phyloP scores from a whole-genome alignment of 2,329 filamentous ascomycete genomes.

The Cercospora sp. region DNA sequence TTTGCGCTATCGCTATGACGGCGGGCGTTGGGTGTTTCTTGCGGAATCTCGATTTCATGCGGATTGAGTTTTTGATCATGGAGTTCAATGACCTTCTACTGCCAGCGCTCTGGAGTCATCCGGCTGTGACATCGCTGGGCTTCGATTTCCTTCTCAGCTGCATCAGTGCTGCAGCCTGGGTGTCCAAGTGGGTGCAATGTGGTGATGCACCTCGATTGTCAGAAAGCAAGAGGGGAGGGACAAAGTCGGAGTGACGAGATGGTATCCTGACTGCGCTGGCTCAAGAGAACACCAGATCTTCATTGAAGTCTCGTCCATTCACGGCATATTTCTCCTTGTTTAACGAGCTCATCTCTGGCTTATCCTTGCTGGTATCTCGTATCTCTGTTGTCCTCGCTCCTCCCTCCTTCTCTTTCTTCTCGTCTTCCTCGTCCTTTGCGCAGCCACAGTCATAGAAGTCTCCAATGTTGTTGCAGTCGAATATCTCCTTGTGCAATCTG shows the following conservation, averaged over 20 bases:
- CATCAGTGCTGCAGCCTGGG: conserved; percentile 26
- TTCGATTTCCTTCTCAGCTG: conserved; percentile 33
- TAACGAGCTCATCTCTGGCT: conserved; percentile 35
- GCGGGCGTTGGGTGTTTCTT: conserved; percentile 3
- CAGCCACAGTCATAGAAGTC: conserved; percentile 69
- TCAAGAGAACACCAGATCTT: conserved; percentile 28
- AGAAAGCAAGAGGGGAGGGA: background rate
- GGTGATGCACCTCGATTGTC: background rate
- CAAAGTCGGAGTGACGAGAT: background rate
- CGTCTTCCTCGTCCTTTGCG: conserved; percentile 51
- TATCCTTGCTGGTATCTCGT: conserved; percentile 18
- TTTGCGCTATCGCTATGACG: conserved; percentile 16
- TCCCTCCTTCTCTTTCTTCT: conserved; percentile 16
- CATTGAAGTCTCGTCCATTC: conserved; percentile 36
- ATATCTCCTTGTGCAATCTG: conserved; percentile 60
- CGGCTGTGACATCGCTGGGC: conserved; percentile 36
- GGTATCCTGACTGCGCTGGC: background rate
- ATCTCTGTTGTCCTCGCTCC: conserved; percentile 15
- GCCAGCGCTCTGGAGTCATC: conserved; percentile 31
- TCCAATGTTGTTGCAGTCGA: conserved; percentile 65
- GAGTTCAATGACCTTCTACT: conserved; percentile 5
- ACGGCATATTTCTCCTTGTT: conserved; percentile 33
- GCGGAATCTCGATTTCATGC: background rate
- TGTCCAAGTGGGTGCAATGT: background rate
- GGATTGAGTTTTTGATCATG: background rate